Evolutionary conservation across 192 early-diverging fungal species (phyloP), one percentile per base, ranked within the genome.

Genomic region (Glomus cerebriforme): DNA sequence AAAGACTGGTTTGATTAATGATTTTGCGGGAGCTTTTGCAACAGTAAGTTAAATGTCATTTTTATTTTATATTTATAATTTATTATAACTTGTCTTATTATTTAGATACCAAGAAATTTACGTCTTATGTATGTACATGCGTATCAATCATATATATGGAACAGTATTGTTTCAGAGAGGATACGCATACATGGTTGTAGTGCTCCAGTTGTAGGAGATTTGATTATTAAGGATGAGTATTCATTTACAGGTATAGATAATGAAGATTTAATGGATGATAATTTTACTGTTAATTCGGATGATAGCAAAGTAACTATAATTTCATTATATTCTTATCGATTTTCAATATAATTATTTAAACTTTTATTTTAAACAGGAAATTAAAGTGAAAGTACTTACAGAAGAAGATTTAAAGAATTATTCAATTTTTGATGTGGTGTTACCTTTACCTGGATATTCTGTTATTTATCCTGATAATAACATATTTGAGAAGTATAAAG

Each of bases 71-170:
- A 63, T 62, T n/a, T 12, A 15, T 8, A 73, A 49, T 29, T 66
- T 68, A 49, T 67, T 54, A 45, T 13, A 19, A 29, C 75, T 58
- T 66, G n/a, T 62, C n/a, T 70, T 13, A 43, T n/a, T 15, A 12
- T 37, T 3, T 82, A 93, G 81, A 90, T 98, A 29, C 96, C 96
- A 60, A 86, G 92, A 47, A 96, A 95, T 82, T 83, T 98, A 85
- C 83, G 92, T 2, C 77, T 93, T 31, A 95, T 99, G 93, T 99
- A 99, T 84, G 87, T 95, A 59, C 98, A 99, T 83, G 93, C 96
- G 13, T 98, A 98, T 79, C 98, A 99, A 86, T 96, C 95, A 26
- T 93, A 87, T 67, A 83, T 99, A 22, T 99, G 97, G 97, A 99
- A 99, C 84, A 69, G 88, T 58, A 91, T 93, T 29, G 95, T 91